Percentiles rank a stretch among this genome's conserved stretches.
phyloP scores from a whole-genome alignment of 1,139 yeast species.

The Pichia sp. region DNA sequence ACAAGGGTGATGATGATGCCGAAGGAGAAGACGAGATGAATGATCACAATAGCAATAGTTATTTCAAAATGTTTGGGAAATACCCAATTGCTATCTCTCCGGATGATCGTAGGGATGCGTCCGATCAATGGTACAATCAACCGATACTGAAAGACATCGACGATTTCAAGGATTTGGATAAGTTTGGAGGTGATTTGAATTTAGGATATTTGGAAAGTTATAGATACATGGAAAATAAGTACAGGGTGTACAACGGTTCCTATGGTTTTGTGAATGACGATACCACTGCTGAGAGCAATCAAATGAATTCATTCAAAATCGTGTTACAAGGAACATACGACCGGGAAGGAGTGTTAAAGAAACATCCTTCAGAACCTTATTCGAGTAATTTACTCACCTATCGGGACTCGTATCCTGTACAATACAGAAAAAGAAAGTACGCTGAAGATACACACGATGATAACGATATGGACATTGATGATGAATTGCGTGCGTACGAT shows the following conservation, averaged over 20 bases:
- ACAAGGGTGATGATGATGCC: neutral
- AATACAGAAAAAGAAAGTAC: neutral
- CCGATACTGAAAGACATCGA: constrained; percentile 29
- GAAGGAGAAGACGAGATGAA: constrained; percentile 13
- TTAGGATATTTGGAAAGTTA: constrained; percentile 17
- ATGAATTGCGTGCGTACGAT: too few species aligned
- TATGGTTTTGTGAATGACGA: neutral
- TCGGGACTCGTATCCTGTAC: neutral
- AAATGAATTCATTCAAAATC: neutral
- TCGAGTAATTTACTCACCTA: constrained; percentile 4
- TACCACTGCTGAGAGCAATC: neutral
- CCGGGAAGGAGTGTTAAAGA: constrained; percentile 11
- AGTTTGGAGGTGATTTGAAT: constrained; percentile 16
- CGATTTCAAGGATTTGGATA: constrained; percentile 15
- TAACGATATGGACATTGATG: neutral
- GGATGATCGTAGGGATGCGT: neutral
- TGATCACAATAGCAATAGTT: neutral
- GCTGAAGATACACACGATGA: neutral
- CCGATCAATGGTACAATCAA: constrained; percentile 21
- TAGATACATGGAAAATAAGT: constrained; percentile 6
- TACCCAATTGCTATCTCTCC: constrained; percentile 12
- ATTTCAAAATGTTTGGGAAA: constrained; percentile 9
- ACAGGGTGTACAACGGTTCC: neutral
- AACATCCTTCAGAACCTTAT: constrained; percentile 1
- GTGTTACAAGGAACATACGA: constrained; percentile 15